Percentiles rank a stretch among this genome's conserved stretches.
These are phyloP conservation scores for Colletotrichum spinosum DNA, from an alignment of 2,329 filamentous ascomycete species.

Conservation along the genomic window DNA sequence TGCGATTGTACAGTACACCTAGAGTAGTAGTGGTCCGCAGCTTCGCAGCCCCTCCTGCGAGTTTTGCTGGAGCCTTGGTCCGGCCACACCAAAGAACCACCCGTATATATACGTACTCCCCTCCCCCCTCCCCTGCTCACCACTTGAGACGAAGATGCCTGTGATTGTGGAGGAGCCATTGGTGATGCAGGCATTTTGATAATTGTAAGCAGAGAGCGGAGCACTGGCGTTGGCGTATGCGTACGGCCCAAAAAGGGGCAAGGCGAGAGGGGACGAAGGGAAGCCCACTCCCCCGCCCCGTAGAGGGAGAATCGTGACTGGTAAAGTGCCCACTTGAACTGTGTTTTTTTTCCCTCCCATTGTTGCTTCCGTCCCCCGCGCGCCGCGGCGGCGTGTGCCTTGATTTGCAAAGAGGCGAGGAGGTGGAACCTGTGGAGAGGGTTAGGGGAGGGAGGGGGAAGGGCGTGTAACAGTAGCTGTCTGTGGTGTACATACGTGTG, in stretches of 20 bases:
- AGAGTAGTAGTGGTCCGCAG: no score
- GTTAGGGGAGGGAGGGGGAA: conserved; percentile 8
- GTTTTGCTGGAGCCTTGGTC: conserved; percentile 29
- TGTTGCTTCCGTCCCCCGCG: neutral
- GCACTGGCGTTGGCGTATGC: neutral
- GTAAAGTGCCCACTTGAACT: no score
- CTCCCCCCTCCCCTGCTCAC: neutral
- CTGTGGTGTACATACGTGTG: neutral
- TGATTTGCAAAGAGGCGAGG: conserved; percentile 26
- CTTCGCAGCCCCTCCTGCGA: neutral
- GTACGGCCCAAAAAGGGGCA: no score
- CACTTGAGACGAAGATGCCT: neutral
- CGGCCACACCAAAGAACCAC: conserved; percentile 6
- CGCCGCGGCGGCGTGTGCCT: conserved; percentile 20
- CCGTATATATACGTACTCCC: neutral
- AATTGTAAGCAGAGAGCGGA: conserved; percentile 32
- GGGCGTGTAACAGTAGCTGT: neutral
- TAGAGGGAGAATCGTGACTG: no score
- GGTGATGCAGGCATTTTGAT: conserved; percentile 29
- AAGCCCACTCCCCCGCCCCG: neutral
- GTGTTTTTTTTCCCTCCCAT: no score
- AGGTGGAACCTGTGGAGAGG: neutral
- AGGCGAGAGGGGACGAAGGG: neutral
- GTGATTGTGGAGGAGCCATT: conserved; percentile 17
- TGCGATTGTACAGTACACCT: no score